Evolutionary conservation across 371 early-diverging fungal genomes (phyloP).

Genomic region (Neoconidiobolus thromboides): DNA sequence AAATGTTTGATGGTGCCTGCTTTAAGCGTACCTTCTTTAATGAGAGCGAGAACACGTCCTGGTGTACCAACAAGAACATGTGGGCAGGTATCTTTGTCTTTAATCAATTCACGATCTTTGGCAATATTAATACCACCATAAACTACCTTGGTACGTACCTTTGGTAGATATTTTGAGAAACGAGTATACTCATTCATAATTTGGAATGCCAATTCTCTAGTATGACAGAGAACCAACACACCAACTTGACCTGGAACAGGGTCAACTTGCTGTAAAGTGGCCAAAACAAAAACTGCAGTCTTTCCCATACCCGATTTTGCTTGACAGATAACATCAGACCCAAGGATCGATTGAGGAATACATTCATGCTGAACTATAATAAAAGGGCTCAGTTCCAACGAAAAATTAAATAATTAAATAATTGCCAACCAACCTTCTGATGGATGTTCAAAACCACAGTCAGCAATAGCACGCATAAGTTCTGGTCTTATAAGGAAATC

Average conservation of each 20-base stretch:
- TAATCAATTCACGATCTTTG: conserved; percentile 61
- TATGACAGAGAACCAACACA: conserved; percentile 90
- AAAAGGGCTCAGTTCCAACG: background rate
- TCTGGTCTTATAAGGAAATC: conserved; percentile 95
- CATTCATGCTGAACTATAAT: conserved; percentile 89
- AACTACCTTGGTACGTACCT: conserved; percentile 78
- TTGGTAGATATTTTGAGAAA: conserved; percentile 90
- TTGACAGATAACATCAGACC: conserved; percentile 94
- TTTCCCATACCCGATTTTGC: conserved; percentile 99
- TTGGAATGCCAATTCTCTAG: conserved; percentile 96
- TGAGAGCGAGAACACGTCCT: conserved; percentile 83
- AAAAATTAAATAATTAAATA: background rate
- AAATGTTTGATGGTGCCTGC: conserved; percentile 81
- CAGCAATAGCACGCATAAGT: conserved; percentile 81
- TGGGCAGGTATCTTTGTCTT: conserved; percentile 60
- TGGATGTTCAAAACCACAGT: conserved; percentile 98
- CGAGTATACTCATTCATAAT: conserved; percentile 88
- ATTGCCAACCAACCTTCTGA: conserved; percentile 51
- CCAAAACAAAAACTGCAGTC: conserved; percentile 95
- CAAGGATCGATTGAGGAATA: conserved; percentile 92
- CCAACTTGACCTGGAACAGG: conserved; percentile 56
- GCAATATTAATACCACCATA: conserved; percentile 74
- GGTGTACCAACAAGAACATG: conserved; percentile 97
- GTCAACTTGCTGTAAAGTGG: conserved; percentile 90
- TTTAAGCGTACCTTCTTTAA: conserved; percentile 62